Base-by-base conservation (phyloP, 106 monocot species). In the Narthecium ossifragum region DNA sequence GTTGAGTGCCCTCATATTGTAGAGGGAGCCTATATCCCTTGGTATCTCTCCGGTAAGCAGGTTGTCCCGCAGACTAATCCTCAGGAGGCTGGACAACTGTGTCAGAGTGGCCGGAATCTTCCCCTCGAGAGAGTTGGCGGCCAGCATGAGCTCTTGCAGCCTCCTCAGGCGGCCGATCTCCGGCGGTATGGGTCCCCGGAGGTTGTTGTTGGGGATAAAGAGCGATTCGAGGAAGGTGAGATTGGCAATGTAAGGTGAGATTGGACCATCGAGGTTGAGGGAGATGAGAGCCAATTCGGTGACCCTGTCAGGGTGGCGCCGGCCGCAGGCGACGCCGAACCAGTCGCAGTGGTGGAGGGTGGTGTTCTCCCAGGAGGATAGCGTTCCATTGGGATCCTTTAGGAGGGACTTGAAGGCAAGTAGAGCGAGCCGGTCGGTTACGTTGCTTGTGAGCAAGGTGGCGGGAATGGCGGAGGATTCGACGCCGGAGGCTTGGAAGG, bases 191-290 rank as follows among this genome's bases (percentile, higher is more conserved):
- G 20, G 29, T 11, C 74, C 74, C 2, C 6, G 17, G 24, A 75
- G 21, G 20, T 9, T n/a, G 31, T 75, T 75, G 34, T 62, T 29
- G 13, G 74, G 30, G 34, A 81, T 66, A 18, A 39, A 21, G 26
- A 81, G 34, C 1, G 29, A 33, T 27, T 24, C 26, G 39, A 81
- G 75, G 68, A 72, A 75, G 34, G 72, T 64, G 63, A 81, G 67
- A 53, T 75, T 81, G 15, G 52, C 36, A 1, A 76, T 23, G n/a
- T 63, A 76, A 10, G 81, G 66, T 0, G 72, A 50, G 4, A 78
- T 12, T 2, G 22, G 24, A 11, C 78, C 78, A 1, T 41, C 21
- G 11, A 78, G 53, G 57, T 58, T 34, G 5, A 63, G 31, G 15
- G 63, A 68, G 30, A 11, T 43, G n/a, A 78, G 49, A 5, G 48